Base-by-base conservation (phyloP, 2,329 filamentous ascomycete species). In the Rutstroemia sp. region DNA sequence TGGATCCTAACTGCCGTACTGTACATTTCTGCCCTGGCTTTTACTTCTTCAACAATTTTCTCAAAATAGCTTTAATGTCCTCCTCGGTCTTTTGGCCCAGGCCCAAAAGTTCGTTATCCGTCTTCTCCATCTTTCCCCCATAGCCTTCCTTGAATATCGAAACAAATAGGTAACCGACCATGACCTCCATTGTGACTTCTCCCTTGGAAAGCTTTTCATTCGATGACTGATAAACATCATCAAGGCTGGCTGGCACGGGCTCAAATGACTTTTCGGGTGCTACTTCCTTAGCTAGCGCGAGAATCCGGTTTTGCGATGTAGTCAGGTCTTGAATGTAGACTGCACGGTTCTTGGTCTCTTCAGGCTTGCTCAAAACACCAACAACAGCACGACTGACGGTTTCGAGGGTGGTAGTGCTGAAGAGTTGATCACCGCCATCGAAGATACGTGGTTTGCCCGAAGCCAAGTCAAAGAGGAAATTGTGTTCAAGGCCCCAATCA, bases 271-370 rank as follows among this genome's bases (percentile, higher is more conserved):
- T 64, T 16, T 67, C 50, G 2, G 64, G 71, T 1, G 66, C 66
- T 27, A 67, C 57, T 55, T 70, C 71, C 65, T 73, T 67, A 12
- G 60, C 67, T 16, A 69, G 59, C 0, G 63, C 67, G 2, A 73
- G 46, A 0, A 76, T 57, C 48, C 71, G 52, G 16, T 72, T 72
- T 65, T 81, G 79, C 0, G 76, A 74, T 16, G 74, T 67, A 4
- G 71, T 67, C 9, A 73, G 67, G 25, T 76, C 73, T 6, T 76
- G 66, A n/a, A 80, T 67, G 57, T 72, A 73, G 2, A 84, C 70
- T 2, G 65, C 56, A 4, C 73, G 70, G 64, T 85, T 83, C 66
- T 74, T 75, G 0, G 81, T 83, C 64, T 79, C 75, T 2, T 77
- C 73, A 0, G 73, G 75, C 51, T 82, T 71, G 7, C 63, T 57